These are phyloP conservation scores for Rhizopogon vinicolor DNA, from an alignment of 768 basidiomycete genomes.

Conservation along the genomic window DNA sequence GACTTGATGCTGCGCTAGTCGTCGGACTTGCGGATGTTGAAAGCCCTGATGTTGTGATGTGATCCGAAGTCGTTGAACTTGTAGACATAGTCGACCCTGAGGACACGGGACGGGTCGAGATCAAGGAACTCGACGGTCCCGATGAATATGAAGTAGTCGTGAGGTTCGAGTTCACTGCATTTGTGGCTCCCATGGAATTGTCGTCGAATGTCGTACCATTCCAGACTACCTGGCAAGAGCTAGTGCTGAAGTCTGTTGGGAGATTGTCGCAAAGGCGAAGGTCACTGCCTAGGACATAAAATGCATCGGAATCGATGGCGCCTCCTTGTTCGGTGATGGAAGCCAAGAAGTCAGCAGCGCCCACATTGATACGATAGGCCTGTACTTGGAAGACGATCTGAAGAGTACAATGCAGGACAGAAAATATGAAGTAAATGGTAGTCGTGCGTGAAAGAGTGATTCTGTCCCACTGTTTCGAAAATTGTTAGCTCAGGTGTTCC, in stretches of 20 bases:
- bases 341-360: constrained; percentile 49
- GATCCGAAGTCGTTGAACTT: background rate
- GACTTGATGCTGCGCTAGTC: background rate
- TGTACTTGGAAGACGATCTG: constrained; percentile 67
- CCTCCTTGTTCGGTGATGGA: constrained; percentile 47
- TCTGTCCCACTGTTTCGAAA: constrained; percentile 52
- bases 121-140: background rate
- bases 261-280: constrained; percentile 57
- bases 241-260: constrained; percentile 29
- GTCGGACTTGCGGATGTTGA: background rate
- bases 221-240: constrained; percentile 55
- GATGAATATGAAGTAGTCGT: background rate
- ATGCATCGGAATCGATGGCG: constrained; percentile 35
- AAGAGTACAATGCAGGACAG: constrained; percentile 58
- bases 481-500: background rate
- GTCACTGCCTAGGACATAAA: constrained; percentile 43
- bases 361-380: constrained; percentile 60
- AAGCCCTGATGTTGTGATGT: too few species aligned
- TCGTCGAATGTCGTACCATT: constrained; percentile 26
- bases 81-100: background rate
- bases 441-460: constrained; percentile 67
- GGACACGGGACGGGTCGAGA: background rate
- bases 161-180: background rate
- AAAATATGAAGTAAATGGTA: constrained; percentile 61
- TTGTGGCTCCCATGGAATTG: background rate